Evolutionary conservation across 2,329 filamentous ascomycete species (phyloP).

Genomic region (Ophiostoma sp.): DNA sequence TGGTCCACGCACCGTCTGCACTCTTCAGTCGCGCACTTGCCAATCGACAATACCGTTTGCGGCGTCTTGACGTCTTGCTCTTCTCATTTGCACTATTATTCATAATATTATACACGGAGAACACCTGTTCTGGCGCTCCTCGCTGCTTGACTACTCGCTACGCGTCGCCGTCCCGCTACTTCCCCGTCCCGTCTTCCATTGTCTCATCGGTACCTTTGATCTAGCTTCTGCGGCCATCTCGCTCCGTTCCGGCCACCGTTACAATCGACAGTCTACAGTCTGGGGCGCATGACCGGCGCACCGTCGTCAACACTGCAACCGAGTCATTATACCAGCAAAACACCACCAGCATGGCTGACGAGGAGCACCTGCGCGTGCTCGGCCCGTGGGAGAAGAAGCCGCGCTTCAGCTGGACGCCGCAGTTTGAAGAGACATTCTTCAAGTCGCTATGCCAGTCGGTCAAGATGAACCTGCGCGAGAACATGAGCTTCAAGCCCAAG

Average conservation of each 20-base stretch:
- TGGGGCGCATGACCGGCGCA: neutral
- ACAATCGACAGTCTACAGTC: neutral
- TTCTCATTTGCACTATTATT: neutral
- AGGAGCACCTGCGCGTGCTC: conserved; percentile 29
- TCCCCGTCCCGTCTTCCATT: conserved; percentile 1
- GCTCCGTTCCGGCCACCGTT: neutral
- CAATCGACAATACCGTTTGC: neutral
- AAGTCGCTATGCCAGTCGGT: conserved; percentile 56
- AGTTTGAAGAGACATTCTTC: conserved; percentile 57
- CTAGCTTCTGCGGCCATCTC: neutral
- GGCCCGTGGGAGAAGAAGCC: conserved; percentile 36
- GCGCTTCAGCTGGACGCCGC: conserved; percentile 56
- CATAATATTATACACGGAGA: neutral
- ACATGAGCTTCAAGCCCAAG: conserved; percentile 55
- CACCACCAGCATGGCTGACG: conserved; percentile 33
- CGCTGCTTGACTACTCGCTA: neutral
- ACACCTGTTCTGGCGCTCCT: neutral
- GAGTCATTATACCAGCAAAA: neutral
- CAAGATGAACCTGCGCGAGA: conserved; percentile 45
- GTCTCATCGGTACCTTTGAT: conserved; percentile 12
- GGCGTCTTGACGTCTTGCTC: neutral
- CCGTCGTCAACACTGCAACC: neutral
- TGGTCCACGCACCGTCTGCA: conserved; percentile 6
- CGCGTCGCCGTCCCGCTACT: conserved; percentile 1
- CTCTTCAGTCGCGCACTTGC: neutral